A percentile compares a stretch with the other conserved stretches of the same genome.
Conservation (phyloP, 2,329 filamentous ascomycete species). For the Diaporthe caulivora region DNA sequence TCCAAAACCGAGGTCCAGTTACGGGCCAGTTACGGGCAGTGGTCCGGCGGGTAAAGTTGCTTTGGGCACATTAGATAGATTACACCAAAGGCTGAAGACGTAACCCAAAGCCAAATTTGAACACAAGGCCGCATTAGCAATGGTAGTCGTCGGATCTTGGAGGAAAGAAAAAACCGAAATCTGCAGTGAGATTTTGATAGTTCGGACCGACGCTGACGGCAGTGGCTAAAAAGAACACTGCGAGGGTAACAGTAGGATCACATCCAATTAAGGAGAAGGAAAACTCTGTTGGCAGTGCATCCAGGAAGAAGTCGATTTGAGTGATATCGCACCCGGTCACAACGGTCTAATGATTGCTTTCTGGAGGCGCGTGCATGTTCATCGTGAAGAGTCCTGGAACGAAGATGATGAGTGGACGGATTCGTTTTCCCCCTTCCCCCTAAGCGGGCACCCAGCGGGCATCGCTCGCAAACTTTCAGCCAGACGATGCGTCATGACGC, state of each 20-base stretch:
- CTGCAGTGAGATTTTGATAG: slow-evolving; percentile 31
- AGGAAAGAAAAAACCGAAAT: slow-evolving; percentile 6
- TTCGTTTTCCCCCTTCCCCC: neutral
- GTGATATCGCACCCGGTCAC: neutral
- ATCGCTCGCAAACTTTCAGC: slow-evolving; percentile 5
- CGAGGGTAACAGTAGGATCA: slow-evolving; percentile 24
- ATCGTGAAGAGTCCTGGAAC: slow-evolving; percentile 10
- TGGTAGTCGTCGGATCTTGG: slow-evolving; percentile 15
- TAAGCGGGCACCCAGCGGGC: slow-evolving; percentile 13
- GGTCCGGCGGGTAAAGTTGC: slow-evolving; percentile 21
- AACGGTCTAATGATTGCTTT: slow-evolving; percentile 16
- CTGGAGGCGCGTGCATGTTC: slow-evolving; percentile 2
- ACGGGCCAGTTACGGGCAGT: slow-evolving; percentile 9
- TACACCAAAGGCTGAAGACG: slow-evolving; percentile 20
- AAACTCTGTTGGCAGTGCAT: slow-evolving; percentile 3
- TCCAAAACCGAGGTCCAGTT: neutral
- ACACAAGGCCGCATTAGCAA: neutral
- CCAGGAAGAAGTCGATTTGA: slow-evolving; percentile 23
- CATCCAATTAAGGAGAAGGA: neutral
- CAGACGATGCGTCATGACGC: slow-evolving; percentile 6
- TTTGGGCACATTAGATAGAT: slow-evolving; percentile 11
- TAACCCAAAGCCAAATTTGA: slow-evolving; percentile 12
- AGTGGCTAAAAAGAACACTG: slow-evolving; percentile 2
- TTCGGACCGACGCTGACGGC: slow-evolving; percentile 31
- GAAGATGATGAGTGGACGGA: neutral